Evolutionary conservation across 257 asterid genomes (phyloP), one percentile per base, ranked within the genome.

Genomic region (Przewalskia tangutica): DNA sequence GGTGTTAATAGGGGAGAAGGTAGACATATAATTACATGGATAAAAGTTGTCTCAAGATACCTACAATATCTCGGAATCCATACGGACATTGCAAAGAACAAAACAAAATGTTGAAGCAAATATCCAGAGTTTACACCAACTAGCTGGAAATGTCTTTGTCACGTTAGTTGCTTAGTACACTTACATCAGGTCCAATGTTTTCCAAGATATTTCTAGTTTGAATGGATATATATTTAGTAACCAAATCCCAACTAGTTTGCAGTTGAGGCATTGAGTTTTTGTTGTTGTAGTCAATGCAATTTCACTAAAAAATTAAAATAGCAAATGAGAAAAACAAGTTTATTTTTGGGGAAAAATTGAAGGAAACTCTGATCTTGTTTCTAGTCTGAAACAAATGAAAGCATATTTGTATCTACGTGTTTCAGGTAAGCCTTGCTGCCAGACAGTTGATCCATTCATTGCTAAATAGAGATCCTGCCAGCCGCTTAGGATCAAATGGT

Each of bases 371-470:
- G 20, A 20, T 46, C 17, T 27, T 10, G 44, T 63, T 63, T 63
- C 50, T 48, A 48, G 44, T 65, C 27, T 66, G 13, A 75, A 50
- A 75, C 80, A 50, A 75, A 50, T 3, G 80, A 75, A 50, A 50
- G 6, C 44, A 50, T 23, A 44, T 27, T 36, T 68, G 59, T 85
- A 68, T 83, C 56, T 34, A 80, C 13, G 46, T 32, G 83, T 87
- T 83, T 59, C 90, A 95, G 99, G 95, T 87, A 55, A 87, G 89
- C 78, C 95, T 94, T 13, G 87, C 93, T 56, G 99, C 92, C 56
- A 91, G 96, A 82, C 99, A 95, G 87, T 79, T 95, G 87, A 91
- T 95, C 48, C 89, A 94, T 85, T 92, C 97, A 60, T 79, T 95
- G 84, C 82, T 95, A 58, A 85, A 91, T 77, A 93, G 94, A 85